Conservation (phyloP, 2,329 filamentous ascomycete genomes). For the Ophiobolus disseminans region DNA sequence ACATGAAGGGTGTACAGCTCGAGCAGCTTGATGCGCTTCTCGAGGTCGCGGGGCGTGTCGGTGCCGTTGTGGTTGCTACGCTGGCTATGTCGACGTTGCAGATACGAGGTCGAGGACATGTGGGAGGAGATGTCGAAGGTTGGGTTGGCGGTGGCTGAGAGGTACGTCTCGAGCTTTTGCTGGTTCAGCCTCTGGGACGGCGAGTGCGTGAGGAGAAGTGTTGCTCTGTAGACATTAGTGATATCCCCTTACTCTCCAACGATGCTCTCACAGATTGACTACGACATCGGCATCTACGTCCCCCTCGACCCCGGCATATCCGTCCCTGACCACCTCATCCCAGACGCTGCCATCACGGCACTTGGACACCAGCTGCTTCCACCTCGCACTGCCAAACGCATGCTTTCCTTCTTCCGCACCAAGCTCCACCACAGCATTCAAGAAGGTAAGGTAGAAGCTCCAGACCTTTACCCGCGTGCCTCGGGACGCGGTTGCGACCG, state of each 20-base stretch:
- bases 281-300: conserved; percentile 95
- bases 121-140: conserved; percentile 74
- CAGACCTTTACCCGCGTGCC: conserved; percentile 92
- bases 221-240: conserved; percentile 66
- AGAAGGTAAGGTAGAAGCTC: conserved; percentile 92
- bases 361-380: conserved; percentile 80
- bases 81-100: conserved; percentile 40
- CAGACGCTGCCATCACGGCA: conserved; percentile 91
- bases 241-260: background rate
- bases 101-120: conserved; percentile 57
- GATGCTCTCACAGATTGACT: conserved; percentile 72
- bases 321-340: conserved; percentile 87
- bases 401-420: conserved; percentile 89
- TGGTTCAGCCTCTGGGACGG: conserved; percentile 84
- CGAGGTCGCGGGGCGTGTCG: conserved; percentile 83
- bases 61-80: conserved; percentile 64
- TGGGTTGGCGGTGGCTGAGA: conserved; percentile 77
- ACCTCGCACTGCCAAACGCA: conserved; percentile 83
- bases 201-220: conserved; percentile 88
- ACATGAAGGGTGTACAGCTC: conserved; percentile 96
- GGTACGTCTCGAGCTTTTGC: conserved; percentile 84
- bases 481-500: conserved; percentile 79
- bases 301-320: conserved; percentile 86
- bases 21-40: conserved; percentile 86
- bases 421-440: conserved; percentile 90